phyloP scores from a whole-genome alignment of 768 basidiomycete species.

The Naganishia antarctica region DNA sequence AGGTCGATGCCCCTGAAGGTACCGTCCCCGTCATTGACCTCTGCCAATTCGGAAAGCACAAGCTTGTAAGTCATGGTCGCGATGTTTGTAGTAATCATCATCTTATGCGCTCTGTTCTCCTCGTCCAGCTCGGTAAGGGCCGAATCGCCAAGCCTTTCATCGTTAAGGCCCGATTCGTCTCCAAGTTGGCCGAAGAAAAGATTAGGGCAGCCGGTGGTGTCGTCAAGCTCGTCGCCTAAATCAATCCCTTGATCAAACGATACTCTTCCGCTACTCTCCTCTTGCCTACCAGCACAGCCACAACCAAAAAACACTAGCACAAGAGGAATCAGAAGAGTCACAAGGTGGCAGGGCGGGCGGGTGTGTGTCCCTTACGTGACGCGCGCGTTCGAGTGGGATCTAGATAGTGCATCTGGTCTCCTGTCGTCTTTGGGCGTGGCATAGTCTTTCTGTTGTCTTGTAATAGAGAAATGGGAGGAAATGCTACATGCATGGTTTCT shows the following conservation, averaged over 20 bases:
- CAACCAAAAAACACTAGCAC: conserved; percentile 16
- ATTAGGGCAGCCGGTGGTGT: conserved; percentile 69
- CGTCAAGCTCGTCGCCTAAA: conserved; percentile 82
- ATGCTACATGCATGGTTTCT: conserved; percentile 23
- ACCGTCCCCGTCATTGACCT: conserved; percentile 86
- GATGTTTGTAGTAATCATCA: neutral
- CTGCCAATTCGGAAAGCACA: conserved; percentile 48
- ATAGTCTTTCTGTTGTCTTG: conserved; percentile 8
- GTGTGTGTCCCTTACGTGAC: neutral
- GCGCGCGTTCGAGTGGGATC: neutral
- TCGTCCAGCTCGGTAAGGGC: conserved; percentile 73
- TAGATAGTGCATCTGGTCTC: conserved; percentile 21
- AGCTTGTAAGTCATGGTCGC: conserved; percentile 44
- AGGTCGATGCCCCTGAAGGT: conserved; percentile 48
- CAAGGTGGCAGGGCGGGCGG: conserved; percentile 16
- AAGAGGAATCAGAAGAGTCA: conserved; percentile 12
- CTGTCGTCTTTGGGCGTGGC: conserved; percentile 19
- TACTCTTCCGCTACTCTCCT: neutral
- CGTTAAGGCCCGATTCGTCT: conserved; percentile 95
- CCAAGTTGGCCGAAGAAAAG: conserved; percentile 69
- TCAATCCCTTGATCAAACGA: neutral
- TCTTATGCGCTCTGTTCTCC: neutral
- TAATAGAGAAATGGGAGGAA: conserved; percentile 6
- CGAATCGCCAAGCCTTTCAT: conserved; percentile 77
- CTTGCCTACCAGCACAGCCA: conserved; percentile 13